A percentile compares a stretch with the other conserved stretches of the same genome.
Evolutionary conservation across 2,329 filamentous ascomycete species (phyloP).

Genomic region (Nemania sp.): DNA sequence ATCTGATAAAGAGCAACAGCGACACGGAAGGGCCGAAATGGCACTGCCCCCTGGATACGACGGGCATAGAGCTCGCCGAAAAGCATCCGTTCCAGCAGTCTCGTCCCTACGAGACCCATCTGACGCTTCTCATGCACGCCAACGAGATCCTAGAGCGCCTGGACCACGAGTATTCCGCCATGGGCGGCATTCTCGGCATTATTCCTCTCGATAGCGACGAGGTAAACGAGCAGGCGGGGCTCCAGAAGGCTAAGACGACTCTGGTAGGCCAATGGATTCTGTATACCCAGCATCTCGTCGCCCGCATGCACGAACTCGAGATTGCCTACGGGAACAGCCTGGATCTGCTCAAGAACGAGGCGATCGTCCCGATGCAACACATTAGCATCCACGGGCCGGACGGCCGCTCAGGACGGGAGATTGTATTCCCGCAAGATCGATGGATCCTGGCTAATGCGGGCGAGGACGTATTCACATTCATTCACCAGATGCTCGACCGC

Average conservation of each 20-base stretch:
- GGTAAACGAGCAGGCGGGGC: slow-evolving; percentile 44
- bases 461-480: slow-evolving; percentile 52
- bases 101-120: slow-evolving; percentile 52
- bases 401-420: slow-evolving; percentile 55
- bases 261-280: slow-evolving; percentile 62
- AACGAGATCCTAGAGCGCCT: slow-evolving; percentile 64
- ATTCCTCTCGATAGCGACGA: slow-evolving; percentile 50
- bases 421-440: slow-evolving; percentile 59
- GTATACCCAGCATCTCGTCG: slow-evolving; percentile 57
- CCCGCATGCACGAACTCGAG: slow-evolving; percentile 62
- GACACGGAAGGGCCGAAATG: slow-evolving; percentile 49
- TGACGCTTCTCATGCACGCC: slow-evolving; percentile 59
- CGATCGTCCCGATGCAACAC: slow-evolving; percentile 55
- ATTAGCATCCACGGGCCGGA: slow-evolving; percentile 58
- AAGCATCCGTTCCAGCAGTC: slow-evolving; percentile 26
- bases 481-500: slow-evolving; percentile 54
- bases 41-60: slow-evolving; percentile 51
- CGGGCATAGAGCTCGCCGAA: slow-evolving; percentile 30
- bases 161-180: slow-evolving; percentile 61
- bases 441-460: slow-evolving; percentile 61
- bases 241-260: slow-evolving; percentile 50
- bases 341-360: slow-evolving; percentile 55
- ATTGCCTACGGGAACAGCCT: slow-evolving; percentile 55
- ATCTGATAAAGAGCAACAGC: slow-evolving; percentile 49
- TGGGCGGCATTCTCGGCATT: slow-evolving; percentile 60